Base-by-base conservation (phyloP, 306 rosid species). In the Trifolium repens region DNA sequence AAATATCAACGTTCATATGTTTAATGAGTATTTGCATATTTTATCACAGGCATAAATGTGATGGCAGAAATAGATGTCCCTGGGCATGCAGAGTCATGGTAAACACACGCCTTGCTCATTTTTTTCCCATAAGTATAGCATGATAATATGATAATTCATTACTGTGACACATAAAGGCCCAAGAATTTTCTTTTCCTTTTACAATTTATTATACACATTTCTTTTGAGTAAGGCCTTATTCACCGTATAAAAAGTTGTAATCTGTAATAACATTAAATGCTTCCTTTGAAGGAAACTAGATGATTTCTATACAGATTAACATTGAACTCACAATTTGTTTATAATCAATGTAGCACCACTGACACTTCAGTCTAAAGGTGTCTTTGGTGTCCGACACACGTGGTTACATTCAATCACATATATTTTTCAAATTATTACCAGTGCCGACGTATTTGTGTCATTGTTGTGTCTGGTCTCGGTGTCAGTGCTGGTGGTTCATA, bases 31-130 rank as follows among this genome's bases (percentile, higher is more conserved):
- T 73, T 82, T 69, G 27, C 43, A 7, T 83, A 72, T 35, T 62
- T 79, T 78, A 74, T 87, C 12, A 52, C 90, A 94, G 99, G 99
- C 57, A 89, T 94, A 79, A 88, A 92, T 65, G 89, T 94, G 84
- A 90, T 94, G 99, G 88, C 96, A 47, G 99, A 94, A 80, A 85
- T 94, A 19, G 99, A 94, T 81, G 88, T 94, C 72, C 99, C 99
- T 47, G 97, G 99, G 78, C 99, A 94, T 80, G 97, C 92, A 70
- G 84, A 88, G 79, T 92, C 99, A 63, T 94, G 99, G 99, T 92
- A 90, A 78, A 22, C 62, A 78, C 57, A 69, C 66, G 47, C 63
- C 14, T 72, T 40, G 39, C 63, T 75, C 74, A 11, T 19, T 65
- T 15, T 66, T 73, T 27, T 3, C 22, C 32, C 44, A 13, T 22